Base-by-base conservation (phyloP, 2,329 filamentous ascomycete species). In the Penicillium sclerotiorum region DNA sequence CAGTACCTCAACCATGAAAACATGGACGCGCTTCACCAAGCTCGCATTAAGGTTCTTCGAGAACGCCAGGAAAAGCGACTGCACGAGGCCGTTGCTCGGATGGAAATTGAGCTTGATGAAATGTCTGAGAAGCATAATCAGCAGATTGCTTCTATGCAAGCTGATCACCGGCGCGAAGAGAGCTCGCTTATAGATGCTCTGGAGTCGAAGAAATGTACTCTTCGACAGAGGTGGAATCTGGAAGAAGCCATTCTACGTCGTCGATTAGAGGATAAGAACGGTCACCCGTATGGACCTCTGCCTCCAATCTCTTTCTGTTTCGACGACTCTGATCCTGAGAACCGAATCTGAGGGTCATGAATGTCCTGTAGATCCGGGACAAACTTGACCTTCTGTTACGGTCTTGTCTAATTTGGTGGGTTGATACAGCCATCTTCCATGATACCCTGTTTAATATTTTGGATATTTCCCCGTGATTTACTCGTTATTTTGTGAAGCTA, bases 1-100 rank as follows among this genome's bases (percentile, higher is more conserved):
- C 70, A 74, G 54, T 73, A 76, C 36, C 73, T 70, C 21, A 66
- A 70, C 48, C 67, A 72, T 21, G 68, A 75, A 25, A 65, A 65
- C 8, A 76, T 77, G 69, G 73, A 75, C 45, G 64, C 66, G 20
- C 63, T 77, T 1, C 74, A 77, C 41, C 57, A 68, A 13, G 67
- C 73, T 8, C 74, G 72, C 27, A 74, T 77, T 56, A 76, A 77
- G 49, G 74, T 77, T 11, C 65, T 77, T 15, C 69, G 74, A 15
- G 74, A 76, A 28, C 69, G 67, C n/a, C 74, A 77, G 50, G 73
- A 77, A 41, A 63, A 69, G 27, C 66, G 67, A 32, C 59, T 74
- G 7, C 68, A 72, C 37, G 72, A 72, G 42, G 63, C 71, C 4
- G 63, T 73, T 15, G 58, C 60, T 15, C 69, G 69, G 9, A 72